Percentiles rank a stretch among this genome's conserved stretches.
Conservation (phyloP, 345 rosid species). For the Salix udensis region DNA sequence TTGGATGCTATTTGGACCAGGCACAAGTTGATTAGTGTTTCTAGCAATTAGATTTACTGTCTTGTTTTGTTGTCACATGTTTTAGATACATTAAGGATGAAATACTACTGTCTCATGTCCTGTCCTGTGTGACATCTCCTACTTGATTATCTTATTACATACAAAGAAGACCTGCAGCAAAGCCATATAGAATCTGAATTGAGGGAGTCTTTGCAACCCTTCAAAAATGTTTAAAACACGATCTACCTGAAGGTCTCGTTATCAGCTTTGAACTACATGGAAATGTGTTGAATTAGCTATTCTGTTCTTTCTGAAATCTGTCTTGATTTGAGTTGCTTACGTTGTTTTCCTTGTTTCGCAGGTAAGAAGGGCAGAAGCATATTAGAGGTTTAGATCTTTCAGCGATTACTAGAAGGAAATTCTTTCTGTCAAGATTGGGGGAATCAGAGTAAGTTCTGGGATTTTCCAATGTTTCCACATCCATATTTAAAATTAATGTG, state of each 20-base stretch:
- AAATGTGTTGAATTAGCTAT: background rate
- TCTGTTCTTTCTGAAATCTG: background rate
- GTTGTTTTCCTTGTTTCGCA: constrained; percentile 8
- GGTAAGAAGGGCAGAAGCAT: constrained; percentile 6
- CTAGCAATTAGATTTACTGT: background rate
- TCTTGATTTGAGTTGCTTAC: background rate
- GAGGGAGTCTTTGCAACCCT: background rate
- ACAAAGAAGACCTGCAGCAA: background rate
- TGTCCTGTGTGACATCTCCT: background rate
- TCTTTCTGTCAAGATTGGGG: constrained; percentile 31
- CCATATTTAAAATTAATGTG: background rate
- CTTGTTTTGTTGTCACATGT: background rate
- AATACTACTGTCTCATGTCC: background rate
- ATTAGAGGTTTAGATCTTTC: background rate
- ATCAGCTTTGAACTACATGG: background rate
- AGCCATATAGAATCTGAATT: background rate
- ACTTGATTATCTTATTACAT: background rate
- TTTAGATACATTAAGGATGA: background rate
- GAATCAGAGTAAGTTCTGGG: constrained; percentile 22
- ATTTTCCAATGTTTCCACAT: background rate
- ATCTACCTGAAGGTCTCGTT: background rate
- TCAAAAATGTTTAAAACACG: background rate
- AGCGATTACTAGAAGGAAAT: background rate
- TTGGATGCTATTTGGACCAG: background rate
- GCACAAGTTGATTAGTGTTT: background rate